Conservation (phyloP, 345 rosid species). For the Mercurialis annua region DNA sequence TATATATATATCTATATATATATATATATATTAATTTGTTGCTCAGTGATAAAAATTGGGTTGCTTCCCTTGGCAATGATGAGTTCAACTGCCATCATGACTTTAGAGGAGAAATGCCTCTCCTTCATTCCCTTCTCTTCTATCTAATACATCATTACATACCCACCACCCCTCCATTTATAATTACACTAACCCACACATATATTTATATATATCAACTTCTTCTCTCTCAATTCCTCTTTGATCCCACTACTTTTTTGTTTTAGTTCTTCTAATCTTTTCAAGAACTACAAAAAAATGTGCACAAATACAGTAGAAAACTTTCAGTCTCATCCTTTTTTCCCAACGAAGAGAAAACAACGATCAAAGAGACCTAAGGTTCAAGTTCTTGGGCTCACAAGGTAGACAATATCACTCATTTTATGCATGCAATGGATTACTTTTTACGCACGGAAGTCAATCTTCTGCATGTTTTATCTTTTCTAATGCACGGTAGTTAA, state of each 20-base stretch:
- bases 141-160: slow-evolving; percentile 10
- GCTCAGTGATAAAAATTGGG: slow-evolving; percentile 12
- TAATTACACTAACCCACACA: slow-evolving; percentile 11
- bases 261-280: not conserved
- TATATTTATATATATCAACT: slow-evolving; percentile 32
- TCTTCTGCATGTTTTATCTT: not conserved
- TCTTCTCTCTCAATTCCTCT: slow-evolving; percentile 4
- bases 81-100: slow-evolving; percentile 45
- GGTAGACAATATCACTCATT: slow-evolving; percentile 20
- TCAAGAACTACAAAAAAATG: slow-evolving; percentile 18
- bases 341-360: slow-evolving; percentile 31
- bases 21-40: slow-evolving; percentile 1
- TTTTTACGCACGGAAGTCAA: not conserved
- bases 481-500: not conserved
- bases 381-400: slow-evolving; percentile 43
- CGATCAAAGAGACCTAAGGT: slow-evolving; percentile 37
- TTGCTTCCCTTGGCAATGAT: slow-evolving; percentile 39
- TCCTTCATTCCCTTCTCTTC: slow-evolving; percentile 2
- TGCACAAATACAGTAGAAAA: slow-evolving; percentile 33
- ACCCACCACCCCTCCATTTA: slow-evolving; percentile 10
- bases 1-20: too few relatives aligned
- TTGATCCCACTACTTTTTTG: not conserved
- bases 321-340: slow-evolving; percentile 28
- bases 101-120: slow-evolving; percentile 26
- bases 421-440: not conserved